Evolutionary conservation across 2,329 filamentous ascomycete species (phyloP), one percentile per base, ranked within the genome.

Genomic region (Arthrocladium fulminans): DNA sequence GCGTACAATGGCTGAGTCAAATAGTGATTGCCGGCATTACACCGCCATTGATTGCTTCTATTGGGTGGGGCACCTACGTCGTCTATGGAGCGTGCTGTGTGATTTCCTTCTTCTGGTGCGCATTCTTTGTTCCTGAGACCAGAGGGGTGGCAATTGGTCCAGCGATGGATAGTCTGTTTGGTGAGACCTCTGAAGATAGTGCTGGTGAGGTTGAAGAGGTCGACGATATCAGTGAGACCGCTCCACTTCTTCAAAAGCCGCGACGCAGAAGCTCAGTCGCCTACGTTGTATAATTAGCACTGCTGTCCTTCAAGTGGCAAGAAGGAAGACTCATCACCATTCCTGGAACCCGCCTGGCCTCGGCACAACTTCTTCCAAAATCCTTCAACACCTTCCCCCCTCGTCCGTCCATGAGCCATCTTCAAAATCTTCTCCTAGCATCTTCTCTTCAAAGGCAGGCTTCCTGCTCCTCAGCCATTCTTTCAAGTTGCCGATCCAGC

Each of bases 21-120:
- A 52, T 52, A 23, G n/a, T 54, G 32, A 50, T 54, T 22, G 52
- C 50, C 3, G 34, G 25, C 24, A 22, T 54, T 23, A 54, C 52
- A 41, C 50, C 52, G 10, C 27, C 39, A 12, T 27, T 54, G 34
- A 49, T 54, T 17, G 52, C 52, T 4, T 43, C 29, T 3, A 48
- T 54, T n/a, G 50, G 52, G 7, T 49, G 47, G 38, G 29, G 30
- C 3, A 54, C 52, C 2, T 54, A 53, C 19, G 22, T 51, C 25
- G 27, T 54, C 22, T 54, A 47, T 27, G 51, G 46, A 9, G 17
- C 22, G 15, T 50, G 42, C 46, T 49, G 45, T 35, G 27, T 47
- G 7, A 8, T 52, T 2, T 15, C 32, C 8, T 38, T 51, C 34
- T 4, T 47, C 17, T 54, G 48, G 32, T 51, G 46, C 34, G 48